Conservation (phyloP, 306 rosid genomes). For the Cicer judaicum region DNA sequence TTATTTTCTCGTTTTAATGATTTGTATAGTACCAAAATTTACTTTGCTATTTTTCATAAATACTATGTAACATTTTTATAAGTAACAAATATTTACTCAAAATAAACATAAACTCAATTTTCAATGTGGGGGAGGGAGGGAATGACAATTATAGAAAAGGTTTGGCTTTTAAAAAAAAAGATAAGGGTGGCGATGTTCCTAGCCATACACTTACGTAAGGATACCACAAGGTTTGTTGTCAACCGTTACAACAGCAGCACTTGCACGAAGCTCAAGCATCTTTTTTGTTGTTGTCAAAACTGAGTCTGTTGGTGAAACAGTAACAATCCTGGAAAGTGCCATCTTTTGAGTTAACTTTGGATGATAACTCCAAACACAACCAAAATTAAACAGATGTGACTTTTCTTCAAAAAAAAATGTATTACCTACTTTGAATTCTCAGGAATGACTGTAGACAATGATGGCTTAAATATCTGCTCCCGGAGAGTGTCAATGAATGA, state of each 20-base stretch:
- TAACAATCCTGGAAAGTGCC: conserved; percentile 69
- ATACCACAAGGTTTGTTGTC: conserved; percentile 85
- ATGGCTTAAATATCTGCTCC: conserved; percentile 90
- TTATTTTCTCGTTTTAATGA: background rate
- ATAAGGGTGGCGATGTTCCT: conserved; percentile 6
- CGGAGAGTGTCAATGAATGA: conserved; percentile 84
- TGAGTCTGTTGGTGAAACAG: conserved; percentile 73
- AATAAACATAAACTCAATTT: background rate
- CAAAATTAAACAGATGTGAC: background rate
- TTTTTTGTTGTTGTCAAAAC: conserved; percentile 74
- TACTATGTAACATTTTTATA: background rate
- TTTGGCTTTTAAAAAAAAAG: conserved; percentile 3
- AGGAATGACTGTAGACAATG: conserved; percentile 84
- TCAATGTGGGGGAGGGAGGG: background rate
- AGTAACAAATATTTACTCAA: background rate
- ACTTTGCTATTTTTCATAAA: background rate
- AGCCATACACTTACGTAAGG: conserved; percentile 71
- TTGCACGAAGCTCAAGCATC: conserved; percentile 75
- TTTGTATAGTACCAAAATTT: background rate
- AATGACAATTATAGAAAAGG: background rate
- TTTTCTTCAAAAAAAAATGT: conserved; percentile 48
- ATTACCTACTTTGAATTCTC: conserved; percentile 99
- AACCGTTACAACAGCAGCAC: conserved; percentile 77
- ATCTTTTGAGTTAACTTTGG: conserved; percentile 41
- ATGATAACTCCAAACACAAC: conserved; percentile 10